Percentiles rank a stretch among this genome's conserved stretches.
Conservation (phyloP, 139 green algal genomes). For the Trebouxia sp. region DNA sequence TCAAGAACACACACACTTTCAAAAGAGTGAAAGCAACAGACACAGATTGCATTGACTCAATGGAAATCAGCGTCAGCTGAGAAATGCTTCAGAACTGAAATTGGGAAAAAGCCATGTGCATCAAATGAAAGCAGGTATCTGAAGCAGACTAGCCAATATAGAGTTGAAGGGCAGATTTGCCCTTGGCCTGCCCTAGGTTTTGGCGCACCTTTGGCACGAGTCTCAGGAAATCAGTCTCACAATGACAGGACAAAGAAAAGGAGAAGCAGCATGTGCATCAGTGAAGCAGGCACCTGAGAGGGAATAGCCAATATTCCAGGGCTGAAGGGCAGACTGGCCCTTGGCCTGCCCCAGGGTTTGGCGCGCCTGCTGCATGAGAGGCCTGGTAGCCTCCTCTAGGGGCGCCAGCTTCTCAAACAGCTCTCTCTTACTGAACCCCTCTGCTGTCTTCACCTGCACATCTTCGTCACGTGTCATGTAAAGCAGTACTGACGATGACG, state of each 20-base stretch:
- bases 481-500: no score
- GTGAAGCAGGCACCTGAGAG: slow-evolving; percentile 52
- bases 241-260: no score
- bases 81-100: no score
- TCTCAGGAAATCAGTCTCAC: no score
- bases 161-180: not conserved
- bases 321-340: slow-evolving; percentile 64
- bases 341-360: slow-evolving; percentile 57
- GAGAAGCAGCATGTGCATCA: not conserved
- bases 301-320: slow-evolving; percentile 69
- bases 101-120: no score
- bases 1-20: no score
- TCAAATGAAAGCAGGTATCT: not conserved
- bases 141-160: not conserved
- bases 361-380: slow-evolving; percentile 61
- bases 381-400: slow-evolving; percentile 66
- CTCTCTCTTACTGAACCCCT: slow-evolving; percentile 76
- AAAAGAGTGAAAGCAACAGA: no score
- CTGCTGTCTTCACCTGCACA: slow-evolving; percentile 64
- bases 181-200: no score
- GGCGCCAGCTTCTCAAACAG: slow-evolving; percentile 82
- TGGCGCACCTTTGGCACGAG: no score
- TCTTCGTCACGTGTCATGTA: not conserved
- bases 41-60: no score
- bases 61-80: no score